A percentile compares a stretch with the other conserved stretches of the same genome.
Evolutionary conservation across 2,329 filamentous ascomycete species (phyloP).

Genomic region (Colletotrichum abscissum): DNA sequence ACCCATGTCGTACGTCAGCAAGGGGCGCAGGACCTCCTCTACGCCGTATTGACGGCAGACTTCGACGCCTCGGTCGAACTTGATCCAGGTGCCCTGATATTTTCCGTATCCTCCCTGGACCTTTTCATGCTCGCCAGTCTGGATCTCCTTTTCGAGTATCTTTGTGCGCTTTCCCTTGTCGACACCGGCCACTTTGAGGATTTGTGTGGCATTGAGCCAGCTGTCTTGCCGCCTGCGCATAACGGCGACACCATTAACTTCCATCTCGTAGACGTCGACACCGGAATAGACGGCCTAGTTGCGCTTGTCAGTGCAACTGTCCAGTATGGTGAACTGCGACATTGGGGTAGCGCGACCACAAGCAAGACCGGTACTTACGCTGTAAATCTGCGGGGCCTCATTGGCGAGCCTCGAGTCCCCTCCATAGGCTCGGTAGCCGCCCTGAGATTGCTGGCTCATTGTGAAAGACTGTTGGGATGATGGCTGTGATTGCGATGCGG

Average conservation of each 20-base stretch:
- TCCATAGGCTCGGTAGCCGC: constrained; percentile 53
- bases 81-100: constrained; percentile 99
- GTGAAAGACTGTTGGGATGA: constrained; percentile 67
- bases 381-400: constrained; percentile 70
- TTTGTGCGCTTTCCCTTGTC: constrained; percentile 98
- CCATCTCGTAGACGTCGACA: constrained; percentile 98
- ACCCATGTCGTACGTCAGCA: constrained; percentile 84
- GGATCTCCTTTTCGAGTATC: constrained; percentile 96
- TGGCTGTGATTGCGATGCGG: constrained; percentile 60
- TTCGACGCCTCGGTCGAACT: constrained; percentile 89
- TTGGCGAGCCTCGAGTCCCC: constrained; percentile 45
- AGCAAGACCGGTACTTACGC: constrained; percentile 54
- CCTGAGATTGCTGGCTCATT: constrained; percentile 66
- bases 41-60: constrained; percentile 87
- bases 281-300: constrained; percentile 87
- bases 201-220: constrained; percentile 98
- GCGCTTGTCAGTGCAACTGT: constrained; percentile 8
- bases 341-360: not conserved
- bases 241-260: constrained; percentile 90
- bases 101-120: constrained; percentile 98
- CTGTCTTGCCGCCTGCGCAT: constrained; percentile 96
- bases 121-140: constrained; percentile 96
- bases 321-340: not conserved
- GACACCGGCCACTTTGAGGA: constrained; percentile 95
- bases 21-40: constrained; percentile 78